Percentiles rank a stretch among this genome's conserved stretches.
Conservation (phyloP, 2,329 filamentous ascomycete species). For the Diaporthe ilicicola region DNA sequence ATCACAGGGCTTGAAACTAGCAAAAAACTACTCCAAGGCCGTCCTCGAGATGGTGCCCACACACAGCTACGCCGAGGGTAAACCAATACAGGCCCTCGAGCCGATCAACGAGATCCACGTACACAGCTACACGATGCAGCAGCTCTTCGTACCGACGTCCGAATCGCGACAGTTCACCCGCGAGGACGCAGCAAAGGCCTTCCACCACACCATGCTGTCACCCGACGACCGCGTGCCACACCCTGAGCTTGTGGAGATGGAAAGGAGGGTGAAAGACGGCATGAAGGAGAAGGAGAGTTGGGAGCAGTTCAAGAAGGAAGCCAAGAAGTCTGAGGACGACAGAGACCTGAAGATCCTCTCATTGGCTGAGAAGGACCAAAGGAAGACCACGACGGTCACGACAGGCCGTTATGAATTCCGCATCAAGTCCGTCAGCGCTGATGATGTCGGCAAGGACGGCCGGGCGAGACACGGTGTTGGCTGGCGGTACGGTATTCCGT, state of each 20-base stretch:
- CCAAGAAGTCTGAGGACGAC: conserved; percentile 51
- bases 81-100: conserved; percentile 58
- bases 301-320: conserved; percentile 48
- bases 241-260: conserved; percentile 66
- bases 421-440: conserved; percentile 67
- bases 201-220: conserved; percentile 66
- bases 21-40: conserved; percentile 78
- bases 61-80: conserved; percentile 61
- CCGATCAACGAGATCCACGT: conserved; percentile 71
- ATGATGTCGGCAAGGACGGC: conserved; percentile 64
- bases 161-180: conserved; percentile 72
- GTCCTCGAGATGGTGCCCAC: conserved; percentile 84
- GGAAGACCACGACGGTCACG: conserved; percentile 53
- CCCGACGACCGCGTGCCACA: conserved; percentile 70
- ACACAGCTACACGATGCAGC: conserved; percentile 68
- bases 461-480: conserved; percentile 61
- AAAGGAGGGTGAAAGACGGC: conserved; percentile 55
- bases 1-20: conserved; percentile 76
- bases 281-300: conserved; percentile 47
- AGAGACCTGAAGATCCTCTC: conserved; percentile 49
- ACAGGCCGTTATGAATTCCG: conserved; percentile 68
- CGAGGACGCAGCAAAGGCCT: conserved; percentile 71
- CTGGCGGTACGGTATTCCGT: conserved; percentile 71
- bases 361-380: conserved; percentile 47
- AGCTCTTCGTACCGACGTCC: conserved; percentile 71